phyloP scores from a whole-genome alignment of 2,329 filamentous ascomycete species.

The Coniochaeta sp. region DNA sequence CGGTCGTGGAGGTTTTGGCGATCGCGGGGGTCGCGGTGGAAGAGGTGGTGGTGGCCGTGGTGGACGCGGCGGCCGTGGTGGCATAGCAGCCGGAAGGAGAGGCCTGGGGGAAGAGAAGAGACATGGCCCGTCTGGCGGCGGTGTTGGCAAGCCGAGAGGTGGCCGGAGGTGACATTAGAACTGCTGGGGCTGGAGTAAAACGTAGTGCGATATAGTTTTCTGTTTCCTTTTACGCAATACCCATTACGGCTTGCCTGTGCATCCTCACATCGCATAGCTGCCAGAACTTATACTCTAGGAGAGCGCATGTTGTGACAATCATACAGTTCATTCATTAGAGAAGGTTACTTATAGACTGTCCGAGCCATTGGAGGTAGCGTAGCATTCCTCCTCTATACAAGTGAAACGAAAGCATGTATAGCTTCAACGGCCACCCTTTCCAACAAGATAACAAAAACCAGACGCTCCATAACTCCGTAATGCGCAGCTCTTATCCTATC shows the following conservation, averaged over 20 bases:
- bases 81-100: conserved; percentile 5
- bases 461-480: background rate
- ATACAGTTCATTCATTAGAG: background rate
- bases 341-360: too few relatives aligned
- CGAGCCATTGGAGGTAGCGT: too few relatives aligned
- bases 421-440: background rate
- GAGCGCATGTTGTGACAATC: background rate
- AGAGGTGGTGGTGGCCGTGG: too few relatives aligned
- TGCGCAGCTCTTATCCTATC: background rate
- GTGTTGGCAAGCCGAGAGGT: conserved; percentile 1
- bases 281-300: background rate
- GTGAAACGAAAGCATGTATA: background rate
- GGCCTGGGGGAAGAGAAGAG: conserved; percentile 5
- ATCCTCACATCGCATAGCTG: background rate
- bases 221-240: background rate
- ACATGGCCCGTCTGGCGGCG: background rate
- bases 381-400: background rate
- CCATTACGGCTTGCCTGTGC: background rate
- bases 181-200: background rate
- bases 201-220: background rate
- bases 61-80: conserved; percentile 24
- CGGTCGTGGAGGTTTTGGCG: too few relatives aligned
- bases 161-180: background rate
- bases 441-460: background rate
- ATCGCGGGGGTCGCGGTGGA: too few relatives aligned